phyloP scores from a whole-genome alignment of 148 eudicot genomes.

The Oxyria digyna region DNA sequence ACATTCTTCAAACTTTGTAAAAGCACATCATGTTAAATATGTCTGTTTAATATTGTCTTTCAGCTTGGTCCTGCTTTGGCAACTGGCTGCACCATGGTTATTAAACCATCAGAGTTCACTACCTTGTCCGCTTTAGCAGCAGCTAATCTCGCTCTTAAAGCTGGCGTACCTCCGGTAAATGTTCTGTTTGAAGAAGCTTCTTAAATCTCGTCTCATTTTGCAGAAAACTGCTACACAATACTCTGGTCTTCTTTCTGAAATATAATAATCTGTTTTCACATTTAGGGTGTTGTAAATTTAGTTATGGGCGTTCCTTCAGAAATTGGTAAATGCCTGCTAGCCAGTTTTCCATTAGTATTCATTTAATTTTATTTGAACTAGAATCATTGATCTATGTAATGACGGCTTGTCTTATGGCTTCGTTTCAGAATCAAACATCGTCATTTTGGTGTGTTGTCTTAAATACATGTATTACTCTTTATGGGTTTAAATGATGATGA shows the following conservation, averaged over 20 bases:
- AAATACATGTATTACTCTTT: too few species aligned
- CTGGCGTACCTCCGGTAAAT: conserved; percentile 92
- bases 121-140: conserved; percentile 92
- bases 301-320: conserved; percentile 85
- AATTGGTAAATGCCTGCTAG: conserved; percentile 62
- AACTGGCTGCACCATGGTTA: too few species aligned
- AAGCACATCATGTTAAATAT: not conserved
- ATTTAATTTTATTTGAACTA: not conserved
- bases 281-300: conserved; percentile 79
- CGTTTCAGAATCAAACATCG: too few species aligned
- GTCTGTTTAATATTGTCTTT: not conserved
- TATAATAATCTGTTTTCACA: not conserved
- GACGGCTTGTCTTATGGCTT: not conserved
- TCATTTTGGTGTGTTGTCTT: too few species aligned
- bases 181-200: not conserved
- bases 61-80: conserved; percentile 99
- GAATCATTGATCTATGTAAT: not conserved
- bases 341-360: conserved; percentile 22
- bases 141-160: conserved; percentile 82
- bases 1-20: too few species aligned
- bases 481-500: too few species aligned
- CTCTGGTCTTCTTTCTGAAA: not conserved
- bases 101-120: conserved; percentile 91
- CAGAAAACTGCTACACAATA: not conserved
- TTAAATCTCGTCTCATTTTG: not conserved